Base-by-base conservation (phyloP, 352 stramenopile genomes). In the Halophytophthora batemanensis region DNA sequence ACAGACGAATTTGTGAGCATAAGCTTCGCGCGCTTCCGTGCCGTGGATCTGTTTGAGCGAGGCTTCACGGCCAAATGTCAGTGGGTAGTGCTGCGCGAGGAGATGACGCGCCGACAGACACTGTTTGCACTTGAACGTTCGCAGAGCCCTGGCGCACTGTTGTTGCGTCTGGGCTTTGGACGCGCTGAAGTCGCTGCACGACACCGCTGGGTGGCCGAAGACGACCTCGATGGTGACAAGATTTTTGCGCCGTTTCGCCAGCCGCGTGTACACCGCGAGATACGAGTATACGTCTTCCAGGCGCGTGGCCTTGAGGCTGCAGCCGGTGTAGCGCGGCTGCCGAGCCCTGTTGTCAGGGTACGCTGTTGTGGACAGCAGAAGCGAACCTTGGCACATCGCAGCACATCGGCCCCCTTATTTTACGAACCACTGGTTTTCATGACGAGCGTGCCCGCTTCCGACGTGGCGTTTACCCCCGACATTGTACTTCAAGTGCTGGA, bases 221-320 rank as follows among this genome's bases (percentile, higher is more conserved):
- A 71, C 5, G 69, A 85, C 25, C 25, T 31, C 25, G 25, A 31
- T 21, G 46, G 15, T 1, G 34, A 44, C 0, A 43, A 60, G 8
- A 44, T 87, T 0, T 87, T 86, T 28, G 33, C 48, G 2, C 66
- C 73, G 0, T 85, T 87, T 40, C 67, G 72, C 3, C 68, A 70
- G 2, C 61, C 77, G 21, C 54, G 59, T 18, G 67, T 91, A 15
- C 49, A 87, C 49, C 67, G 75, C 2, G 76, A 90, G 18, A 59
- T 96, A 8, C 83, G 86, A 6, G 74, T 96, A 0, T 77, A 96
- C 47, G 28, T 96, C 12, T 97, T 90, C 56, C 88, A 96, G 49
- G 80, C 78, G 17, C 69, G 82, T 14, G 68, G 77, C 28, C 50
- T 89, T 0, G 52, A 88, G 7, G 51, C 88, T 0, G 63, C 73